A percentile compares a stretch with the other conserved stretches of the same genome.
These are phyloP conservation scores for Aureococcus anophagefferens DNA, from an alignment of 108 stramenopile species.

Conservation along the genomic window DNA sequence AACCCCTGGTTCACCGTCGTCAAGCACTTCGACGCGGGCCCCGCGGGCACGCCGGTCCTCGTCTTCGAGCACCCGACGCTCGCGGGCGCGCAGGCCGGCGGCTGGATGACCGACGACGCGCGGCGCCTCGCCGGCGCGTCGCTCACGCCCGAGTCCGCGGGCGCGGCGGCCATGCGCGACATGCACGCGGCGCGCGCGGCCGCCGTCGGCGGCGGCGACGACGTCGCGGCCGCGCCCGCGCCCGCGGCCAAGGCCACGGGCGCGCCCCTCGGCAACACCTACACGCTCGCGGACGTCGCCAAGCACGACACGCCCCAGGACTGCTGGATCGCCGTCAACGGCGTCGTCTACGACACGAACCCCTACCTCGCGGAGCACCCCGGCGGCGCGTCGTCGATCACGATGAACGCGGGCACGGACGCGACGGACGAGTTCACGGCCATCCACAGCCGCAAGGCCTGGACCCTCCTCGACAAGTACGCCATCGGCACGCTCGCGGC, in stretches of 20 bases:
- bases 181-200: neutral
- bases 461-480: slow-evolving; percentile 79
- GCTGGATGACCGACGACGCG: slow-evolving; percentile 87
- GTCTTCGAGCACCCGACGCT: slow-evolving; percentile 90
- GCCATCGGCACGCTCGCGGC: slow-evolving; percentile 78
- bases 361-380: slow-evolving; percentile 46
- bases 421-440: slow-evolving; percentile 90
- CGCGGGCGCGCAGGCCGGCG: slow-evolving; percentile 78
- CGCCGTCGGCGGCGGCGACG: neutral
- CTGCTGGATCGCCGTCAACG: slow-evolving; percentile 84
- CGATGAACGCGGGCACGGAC: slow-evolving; percentile 86
- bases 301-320: slow-evolving; percentile 81
- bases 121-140: slow-evolving; percentile 82
- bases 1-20: slow-evolving; percentile 70
- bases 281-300: slow-evolving; percentile 68
- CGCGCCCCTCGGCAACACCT: slow-evolving; percentile 1
- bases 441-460: slow-evolving; percentile 87
- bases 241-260: neutral
- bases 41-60: slow-evolving; percentile 61
- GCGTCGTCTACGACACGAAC: slow-evolving; percentile 62
- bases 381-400: slow-evolving; percentile 80
- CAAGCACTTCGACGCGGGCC: slow-evolving; percentile 29
- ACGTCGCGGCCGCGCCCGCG: slow-evolving; percentile 1
- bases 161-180: slow-evolving; percentile 1
- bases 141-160: slow-evolving; percentile 53